Base-by-base conservation (phyloP, 805 yeast genomes). In the Starmerella tilneyi region DNA sequence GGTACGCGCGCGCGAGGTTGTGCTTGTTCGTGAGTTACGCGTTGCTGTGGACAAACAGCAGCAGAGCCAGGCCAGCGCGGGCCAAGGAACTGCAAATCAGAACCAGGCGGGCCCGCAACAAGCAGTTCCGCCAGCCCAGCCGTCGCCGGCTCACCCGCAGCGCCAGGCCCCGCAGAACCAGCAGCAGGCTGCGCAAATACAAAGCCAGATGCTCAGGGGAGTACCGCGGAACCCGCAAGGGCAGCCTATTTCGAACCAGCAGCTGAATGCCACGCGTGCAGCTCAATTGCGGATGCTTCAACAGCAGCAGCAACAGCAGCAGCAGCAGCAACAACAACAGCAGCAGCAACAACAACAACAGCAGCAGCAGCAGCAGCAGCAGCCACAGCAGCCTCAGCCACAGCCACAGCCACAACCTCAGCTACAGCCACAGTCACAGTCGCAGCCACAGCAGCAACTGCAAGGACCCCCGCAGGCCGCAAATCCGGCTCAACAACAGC, bases 81-180 rank as follows among this genome's bases (percentile, higher is more conserved):
- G 22, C 32, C 36, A 33, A 24, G 24, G 16, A 5, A 24, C 5
- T 17, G 24, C 23, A 7, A 15, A n/a, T 5, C 41, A 16, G 13
- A 30, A 39, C 19, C 34, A 29, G 30, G 29, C 24, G 23, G 9
- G 20, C 20, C 35, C 16, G n/a, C 36, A 33, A 33, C 36, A 33
- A 19, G 9, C 32, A 21, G 32, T 8, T 41, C 33, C 30, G 29
- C 12, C 29, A 13, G 13, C 48, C 39, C 41, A 42, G 44, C 46
- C 44, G 15, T 30, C 21, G 32, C 54, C 48, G 49, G 27, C 29
- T 17, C 41, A 24, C 17, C 48, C 33, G 17, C 17, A 19, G 43
- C 50, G 41, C 37, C 55, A 48, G 47, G 52, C 41, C 4, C 56
- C 45, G 19, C 50, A 36, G 28, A 52, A 44, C 28, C 59, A 49